A percentile compares a stretch with the other conserved stretches of the same genome.
phyloP scores from a whole-genome alignment of 108 stramenopile genomes.

The Stephanodiscus triporus region DNA sequence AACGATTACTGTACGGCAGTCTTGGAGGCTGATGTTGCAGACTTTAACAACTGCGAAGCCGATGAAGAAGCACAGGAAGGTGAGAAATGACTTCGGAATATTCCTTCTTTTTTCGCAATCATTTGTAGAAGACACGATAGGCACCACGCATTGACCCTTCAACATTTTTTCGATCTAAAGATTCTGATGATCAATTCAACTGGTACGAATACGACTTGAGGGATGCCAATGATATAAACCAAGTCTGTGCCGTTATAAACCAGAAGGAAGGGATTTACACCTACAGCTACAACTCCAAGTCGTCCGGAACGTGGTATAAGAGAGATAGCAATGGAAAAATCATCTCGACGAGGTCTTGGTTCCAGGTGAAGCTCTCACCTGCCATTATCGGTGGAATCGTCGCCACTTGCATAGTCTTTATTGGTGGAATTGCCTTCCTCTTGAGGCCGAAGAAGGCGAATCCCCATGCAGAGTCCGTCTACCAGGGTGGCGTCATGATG shows the following conservation, averaged over 20 bases:
- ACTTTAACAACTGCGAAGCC: conserved; percentile 20
- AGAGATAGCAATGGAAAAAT: conserved; percentile 17
- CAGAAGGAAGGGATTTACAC: conserved; percentile 17
- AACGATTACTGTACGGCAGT: conserved; percentile 36
- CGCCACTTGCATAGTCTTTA: background rate
- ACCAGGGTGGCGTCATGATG: conserved; percentile 7
- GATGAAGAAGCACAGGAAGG: conserved; percentile 13
- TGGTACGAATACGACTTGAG: conserved; percentile 44
- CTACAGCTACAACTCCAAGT: conserved; percentile 22
- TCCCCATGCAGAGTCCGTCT: background rate
- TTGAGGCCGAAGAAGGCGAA: background rate
- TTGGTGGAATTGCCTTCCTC: conserved; percentile 7
- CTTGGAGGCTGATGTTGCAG: conserved; percentile 16
- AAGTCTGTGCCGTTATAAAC: conserved; percentile 38
- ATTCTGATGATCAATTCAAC: conserved; percentile 15
- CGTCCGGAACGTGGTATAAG: conserved; percentile 25
- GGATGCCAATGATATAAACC: conserved; percentile 24
- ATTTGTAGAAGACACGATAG: background rate
- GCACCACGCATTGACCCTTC: background rate
- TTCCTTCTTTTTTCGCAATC: background rate
- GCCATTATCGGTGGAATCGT: background rate
- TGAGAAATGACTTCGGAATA: background rate
- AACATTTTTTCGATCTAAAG: background rate
- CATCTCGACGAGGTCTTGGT: background rate
- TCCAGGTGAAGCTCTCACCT: background rate